Evolutionary conservation across 2,329 filamentous ascomycete genomes (phyloP), one percentile per base, ranked within the genome.

Genomic region (Penicillium sp.): DNA sequence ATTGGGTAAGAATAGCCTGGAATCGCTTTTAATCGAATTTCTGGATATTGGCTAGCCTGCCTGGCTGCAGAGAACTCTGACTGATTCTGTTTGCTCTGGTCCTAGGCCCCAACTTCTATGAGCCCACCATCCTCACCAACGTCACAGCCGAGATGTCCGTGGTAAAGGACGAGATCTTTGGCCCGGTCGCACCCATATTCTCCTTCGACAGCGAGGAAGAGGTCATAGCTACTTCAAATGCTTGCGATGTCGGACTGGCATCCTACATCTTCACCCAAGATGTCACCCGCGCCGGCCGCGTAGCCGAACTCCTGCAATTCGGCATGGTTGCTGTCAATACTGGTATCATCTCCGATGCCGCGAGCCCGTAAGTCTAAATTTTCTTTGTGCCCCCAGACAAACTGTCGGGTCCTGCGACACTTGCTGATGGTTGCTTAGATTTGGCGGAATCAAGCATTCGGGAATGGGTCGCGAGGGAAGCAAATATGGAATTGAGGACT

Each of bases 81-180:
- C 23, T 26, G 23, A 26, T 26, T 26, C 23, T 26, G 23, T 26
- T 26, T 26, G 23, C 3, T 26, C 23, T 26, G 23, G 23, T 26
- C 23, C 23, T 96, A 1, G 94, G 93, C 7, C 73, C 82, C 49
- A 94, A 95, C 79, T 97, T 95, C 82, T 95, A 90, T 79, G 86
- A 92, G 71, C 92, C 91, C 3, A 97, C 94, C 0, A 90, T 97
- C 52, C 87, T 98, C 61, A 89, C 90, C 11, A 90, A 90, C 67
- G 92, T 96, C 87, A 94, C 85, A 1, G 81, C 84, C 52, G 85
- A 91, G 45, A 97, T 97, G 93, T 83, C 85, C 62, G 85, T 97
- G 66, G 88, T 90, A 2, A 80, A 80, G 2, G 93, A 97, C 77
- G 94, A 98, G 82, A 97, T 92, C 0, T 98, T 98, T 74, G 94